phyloP scores from a whole-genome alignment of 306 rosid genomes.

The Quercus aquifolioides region DNA sequence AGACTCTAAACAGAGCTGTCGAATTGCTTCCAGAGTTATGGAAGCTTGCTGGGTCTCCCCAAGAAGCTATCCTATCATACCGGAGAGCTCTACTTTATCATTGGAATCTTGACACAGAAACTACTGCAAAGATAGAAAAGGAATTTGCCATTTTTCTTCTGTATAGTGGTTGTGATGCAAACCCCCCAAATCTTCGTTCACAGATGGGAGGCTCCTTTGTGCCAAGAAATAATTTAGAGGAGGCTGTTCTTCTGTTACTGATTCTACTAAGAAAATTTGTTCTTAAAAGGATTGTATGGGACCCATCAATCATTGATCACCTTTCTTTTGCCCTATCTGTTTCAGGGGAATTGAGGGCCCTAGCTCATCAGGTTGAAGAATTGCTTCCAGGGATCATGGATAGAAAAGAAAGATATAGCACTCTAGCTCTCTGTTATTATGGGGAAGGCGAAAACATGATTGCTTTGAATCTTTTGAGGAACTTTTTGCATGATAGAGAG shows the following conservation, averaged over 20 bases:
- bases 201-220: conserved; percentile 83
- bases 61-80: conserved; percentile 70
- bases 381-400: conserved; percentile 66
- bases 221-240: conserved; percentile 85
- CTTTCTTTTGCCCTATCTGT: conserved; percentile 73
- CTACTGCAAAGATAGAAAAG: conserved; percentile 63
- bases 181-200: conserved; percentile 70
- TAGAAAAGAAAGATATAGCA: conserved; percentile 50
- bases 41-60: conserved; percentile 62
- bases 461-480: conserved; percentile 78
- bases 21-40: conserved; percentile 85
- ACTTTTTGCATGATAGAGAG: conserved; percentile 56
- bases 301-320: conserved; percentile 74
- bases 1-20: conserved; percentile 57
- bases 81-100: conserved; percentile 68
- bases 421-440: conserved; percentile 69
- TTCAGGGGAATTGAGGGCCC: conserved; percentile 55
- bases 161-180: conserved; percentile 83
- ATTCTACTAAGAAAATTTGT: conserved; percentile 51
- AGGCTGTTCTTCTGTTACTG: conserved; percentile 76
- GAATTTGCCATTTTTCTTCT: conserved; percentile 83
- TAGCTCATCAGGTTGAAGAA: conserved; percentile 72
- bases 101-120: conserved; percentile 66
- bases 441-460: conserved; percentile 58
- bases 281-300: conserved; percentile 61